Conservation (phyloP, 441 rosid species). For the Adansonia gregorii region DNA sequence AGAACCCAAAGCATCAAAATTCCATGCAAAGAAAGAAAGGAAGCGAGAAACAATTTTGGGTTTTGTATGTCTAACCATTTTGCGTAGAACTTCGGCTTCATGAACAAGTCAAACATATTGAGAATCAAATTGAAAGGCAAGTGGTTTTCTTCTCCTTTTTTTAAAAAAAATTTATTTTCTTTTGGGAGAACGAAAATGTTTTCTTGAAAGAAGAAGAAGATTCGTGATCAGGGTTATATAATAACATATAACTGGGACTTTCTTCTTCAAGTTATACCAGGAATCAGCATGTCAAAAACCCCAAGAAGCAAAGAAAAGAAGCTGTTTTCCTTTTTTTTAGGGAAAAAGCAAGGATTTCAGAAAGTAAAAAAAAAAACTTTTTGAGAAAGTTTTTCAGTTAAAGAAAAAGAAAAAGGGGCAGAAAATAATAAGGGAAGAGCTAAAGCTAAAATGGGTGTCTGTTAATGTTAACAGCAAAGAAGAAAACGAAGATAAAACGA, state of each 20-base stretch:
- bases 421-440: conserved; percentile 17
- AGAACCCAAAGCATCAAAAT: background rate
- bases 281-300: conserved; percentile 35
- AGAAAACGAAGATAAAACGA: conserved; percentile 9
- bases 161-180: background rate
- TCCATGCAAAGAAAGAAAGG: background rate
- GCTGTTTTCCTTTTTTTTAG: background rate
- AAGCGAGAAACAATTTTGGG: background rate
- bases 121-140: background rate
- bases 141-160: background rate
- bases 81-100: conserved; percentile 60
- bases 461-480: conserved; percentile 4
- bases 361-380: background rate
- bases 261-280: conserved; percentile 29
- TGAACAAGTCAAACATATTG: conserved; percentile 60
- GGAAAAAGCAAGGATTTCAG: background rate
- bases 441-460: background rate
- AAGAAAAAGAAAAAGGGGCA: conserved; percentile 21
- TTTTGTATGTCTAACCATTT: conserved; percentile 54
- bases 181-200: background rate
- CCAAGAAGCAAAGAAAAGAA: conserved; percentile 41
- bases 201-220: conserved; percentile 7
- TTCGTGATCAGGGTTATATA: conserved; percentile 22
- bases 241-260: conserved; percentile 17
- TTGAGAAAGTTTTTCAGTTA: conserved; percentile 12